phyloP scores from a whole-genome alignment of 768 basidiomycete species.

The Auricularia cornea region DNA sequence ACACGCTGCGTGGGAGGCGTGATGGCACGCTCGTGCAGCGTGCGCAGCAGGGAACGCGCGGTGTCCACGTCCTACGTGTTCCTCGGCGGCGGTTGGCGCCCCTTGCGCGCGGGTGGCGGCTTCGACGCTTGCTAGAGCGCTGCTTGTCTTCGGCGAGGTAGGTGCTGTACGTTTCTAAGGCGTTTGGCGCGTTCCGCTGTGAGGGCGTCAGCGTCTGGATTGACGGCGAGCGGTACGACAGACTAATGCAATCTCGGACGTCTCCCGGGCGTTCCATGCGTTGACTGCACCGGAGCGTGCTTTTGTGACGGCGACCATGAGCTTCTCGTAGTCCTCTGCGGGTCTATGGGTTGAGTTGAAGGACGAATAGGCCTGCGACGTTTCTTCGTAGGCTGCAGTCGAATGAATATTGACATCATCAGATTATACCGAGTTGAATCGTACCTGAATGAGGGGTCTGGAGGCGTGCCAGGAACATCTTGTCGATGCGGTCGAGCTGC shows the following conservation, averaged over 20 bases:
- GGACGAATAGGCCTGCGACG: conserved; percentile 76
- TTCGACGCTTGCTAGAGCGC: conserved; percentile 42
- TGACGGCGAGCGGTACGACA: conserved; percentile 65
- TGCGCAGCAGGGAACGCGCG: conserved; percentile 38
- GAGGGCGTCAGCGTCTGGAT: conserved; percentile 49
- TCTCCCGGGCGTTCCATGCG: conserved; percentile 55
- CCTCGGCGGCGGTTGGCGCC: conserved; percentile 3
- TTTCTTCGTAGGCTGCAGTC: conserved; percentile 67
- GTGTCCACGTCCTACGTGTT: conserved; percentile 3
- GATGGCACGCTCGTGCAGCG: conserved; percentile 67
- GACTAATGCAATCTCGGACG: conserved; percentile 53
- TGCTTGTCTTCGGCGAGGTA: conserved; percentile 57
- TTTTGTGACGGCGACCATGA: conserved; percentile 73
- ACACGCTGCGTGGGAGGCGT: conserved; percentile 57
- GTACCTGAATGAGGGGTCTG: conserved; percentile 69
- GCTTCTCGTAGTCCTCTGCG: conserved; percentile 64
- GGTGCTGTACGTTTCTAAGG: conserved; percentile 52
- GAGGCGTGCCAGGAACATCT: conserved; percentile 56
- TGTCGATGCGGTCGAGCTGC: conserved; percentile 45
- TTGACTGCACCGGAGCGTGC: conserved; percentile 51
- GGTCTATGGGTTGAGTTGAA: conserved; percentile 78
- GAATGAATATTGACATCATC: background rate
- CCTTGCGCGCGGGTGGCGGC: conserved; percentile 16
- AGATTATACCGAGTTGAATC: background rate
- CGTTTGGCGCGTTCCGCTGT: conserved; percentile 21